A percentile compares a stretch with the other conserved stretches of the same genome.
phyloP scores from a whole-genome alignment of 139 green algal species.

The Picochlorum sp. region DNA sequence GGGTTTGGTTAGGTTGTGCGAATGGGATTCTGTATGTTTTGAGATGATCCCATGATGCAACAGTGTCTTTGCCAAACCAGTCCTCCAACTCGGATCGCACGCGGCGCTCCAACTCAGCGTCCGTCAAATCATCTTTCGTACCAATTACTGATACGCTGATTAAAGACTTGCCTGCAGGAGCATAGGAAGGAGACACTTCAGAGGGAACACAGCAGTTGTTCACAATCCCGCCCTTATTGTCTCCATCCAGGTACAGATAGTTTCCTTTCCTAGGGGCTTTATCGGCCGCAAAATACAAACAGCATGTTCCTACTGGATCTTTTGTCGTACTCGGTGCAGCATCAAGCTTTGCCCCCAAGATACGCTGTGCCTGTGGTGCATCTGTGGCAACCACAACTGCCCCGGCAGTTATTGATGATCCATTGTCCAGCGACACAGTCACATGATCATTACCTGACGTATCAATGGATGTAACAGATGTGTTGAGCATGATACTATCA shows the following conservation, averaged over 20 bases:
- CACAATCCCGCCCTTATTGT: conserved; percentile 55
- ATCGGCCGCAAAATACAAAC: conserved; percentile 72
- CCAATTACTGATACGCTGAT: conserved; percentile 87
- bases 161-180: conserved; percentile 74
- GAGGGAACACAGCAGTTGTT: conserved; percentile 96
- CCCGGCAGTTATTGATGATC: conserved; percentile 36
- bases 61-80: conserved; percentile 7
- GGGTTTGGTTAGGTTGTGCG: conserved; percentile 78
- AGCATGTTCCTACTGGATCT: conserved; percentile 71
- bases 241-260: conserved; percentile 90
- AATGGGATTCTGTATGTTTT: conserved; percentile 90
- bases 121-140: conserved; percentile 51
- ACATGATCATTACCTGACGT: too few species aligned
- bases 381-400: conserved; percentile 81
- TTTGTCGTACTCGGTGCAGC: conserved; percentile 39
- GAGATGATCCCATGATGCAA: conserved; percentile 64
- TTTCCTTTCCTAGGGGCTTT: conserved; percentile 19
- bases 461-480: conserved; percentile 15
- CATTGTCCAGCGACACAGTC: conserved; percentile 37
- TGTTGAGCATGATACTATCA: conserved; percentile 35
- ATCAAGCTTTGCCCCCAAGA: conserved; percentile 52
- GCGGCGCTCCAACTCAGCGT: conserved; percentile 54
- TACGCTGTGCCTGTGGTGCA: conserved; percentile 49
- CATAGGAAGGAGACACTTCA: conserved; percentile 77
- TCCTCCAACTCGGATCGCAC: conserved; percentile 3